Evolutionary conservation across 192 early-diverging fungal genomes (phyloP).

Genomic region (Coemansia sp.): DNA sequence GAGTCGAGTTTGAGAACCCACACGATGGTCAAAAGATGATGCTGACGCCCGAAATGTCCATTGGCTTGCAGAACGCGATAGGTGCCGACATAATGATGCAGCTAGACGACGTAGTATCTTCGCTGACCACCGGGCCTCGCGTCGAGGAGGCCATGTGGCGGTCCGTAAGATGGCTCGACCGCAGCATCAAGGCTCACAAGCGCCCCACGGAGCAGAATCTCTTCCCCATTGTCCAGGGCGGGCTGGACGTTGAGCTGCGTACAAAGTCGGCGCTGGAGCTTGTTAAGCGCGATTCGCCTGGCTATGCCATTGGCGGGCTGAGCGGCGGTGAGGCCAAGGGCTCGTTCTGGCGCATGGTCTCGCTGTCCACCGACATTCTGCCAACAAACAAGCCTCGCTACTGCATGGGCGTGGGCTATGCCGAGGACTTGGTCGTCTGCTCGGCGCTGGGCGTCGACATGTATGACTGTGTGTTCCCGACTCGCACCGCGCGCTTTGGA

Average conservation of each 20-base stretch:
- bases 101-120: slow-evolving; percentile 85
- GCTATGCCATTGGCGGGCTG: slow-evolving; percentile 83
- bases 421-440: slow-evolving; percentile 82
- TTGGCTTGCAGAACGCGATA: slow-evolving; percentile 81
- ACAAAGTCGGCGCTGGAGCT: slow-evolving; percentile 76
- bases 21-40: slow-evolving; percentile 77
- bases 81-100: slow-evolving; percentile 93
- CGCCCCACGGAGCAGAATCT: slow-evolving; percentile 72
- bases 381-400: slow-evolving; percentile 82
- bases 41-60: slow-evolving; percentile 83
- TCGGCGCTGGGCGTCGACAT: slow-evolving; percentile 84
- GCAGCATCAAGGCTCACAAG: slow-evolving; percentile 73
- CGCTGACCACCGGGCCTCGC: slow-evolving; percentile 72
- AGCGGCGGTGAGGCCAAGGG: slow-evolving; percentile 86
- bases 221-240: slow-evolving; percentile 89
- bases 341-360: slow-evolving; percentile 81
- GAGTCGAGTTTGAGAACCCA: slow-evolving; percentile 83
- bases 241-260: slow-evolving; percentile 66
- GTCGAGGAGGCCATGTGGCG: slow-evolving; percentile 90
- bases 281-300: slow-evolving; percentile 73
- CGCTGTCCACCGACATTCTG: slow-evolving; percentile 73
- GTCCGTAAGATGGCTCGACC: slow-evolving; percentile 84
- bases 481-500: slow-evolving; percentile 84
- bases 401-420: slow-evolving; percentile 90
- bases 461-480: slow-evolving; percentile 91